Conservation (phyloP, 177 flowering plant species). For the Tripterygium wilfordii region DNA sequence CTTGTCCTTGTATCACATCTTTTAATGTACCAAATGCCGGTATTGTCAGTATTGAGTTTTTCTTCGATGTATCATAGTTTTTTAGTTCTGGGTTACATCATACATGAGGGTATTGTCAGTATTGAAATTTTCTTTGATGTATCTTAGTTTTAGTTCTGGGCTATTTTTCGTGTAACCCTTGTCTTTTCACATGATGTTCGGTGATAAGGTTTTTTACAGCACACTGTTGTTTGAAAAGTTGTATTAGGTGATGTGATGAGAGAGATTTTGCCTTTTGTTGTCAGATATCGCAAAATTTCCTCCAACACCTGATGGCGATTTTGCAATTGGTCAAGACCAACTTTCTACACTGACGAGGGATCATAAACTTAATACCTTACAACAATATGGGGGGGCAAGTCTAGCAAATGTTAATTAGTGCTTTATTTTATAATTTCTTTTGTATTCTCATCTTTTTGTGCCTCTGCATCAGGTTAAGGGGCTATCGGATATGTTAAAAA, state of each 20-base stretch:
- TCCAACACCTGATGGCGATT: slow-evolving; percentile 33
- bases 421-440: not conserved
- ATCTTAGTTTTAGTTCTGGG: too few species aligned
- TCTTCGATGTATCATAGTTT: too few species aligned
- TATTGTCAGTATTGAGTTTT: too few species aligned
- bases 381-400: slow-evolving; percentile 73
- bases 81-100: too few species aligned
- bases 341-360: slow-evolving; percentile 63
- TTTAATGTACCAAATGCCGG: too few species aligned
- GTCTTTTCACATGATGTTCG: too few species aligned
- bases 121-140: too few species aligned
- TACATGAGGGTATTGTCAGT: too few species aligned
- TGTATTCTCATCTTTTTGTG: not conserved
- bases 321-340: slow-evolving; percentile 51
- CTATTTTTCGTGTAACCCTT: too few species aligned
- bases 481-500: slow-evolving; percentile 48
- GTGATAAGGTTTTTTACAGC: too few species aligned
- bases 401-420: not conserved
- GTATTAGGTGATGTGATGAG: not conserved
- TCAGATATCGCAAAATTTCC: slow-evolving; percentile 20
- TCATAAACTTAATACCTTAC: slow-evolving; percentile 40
- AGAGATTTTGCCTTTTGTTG: not conserved
- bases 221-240: too few species aligned
- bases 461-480: slow-evolving; percentile 48
- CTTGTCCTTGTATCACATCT: too few species aligned